A percentile compares a stretch with the other conserved stretches of the same genome.
Conservation (phyloP, 768 basidiomycete species). For the Suillus sp. region DNA sequence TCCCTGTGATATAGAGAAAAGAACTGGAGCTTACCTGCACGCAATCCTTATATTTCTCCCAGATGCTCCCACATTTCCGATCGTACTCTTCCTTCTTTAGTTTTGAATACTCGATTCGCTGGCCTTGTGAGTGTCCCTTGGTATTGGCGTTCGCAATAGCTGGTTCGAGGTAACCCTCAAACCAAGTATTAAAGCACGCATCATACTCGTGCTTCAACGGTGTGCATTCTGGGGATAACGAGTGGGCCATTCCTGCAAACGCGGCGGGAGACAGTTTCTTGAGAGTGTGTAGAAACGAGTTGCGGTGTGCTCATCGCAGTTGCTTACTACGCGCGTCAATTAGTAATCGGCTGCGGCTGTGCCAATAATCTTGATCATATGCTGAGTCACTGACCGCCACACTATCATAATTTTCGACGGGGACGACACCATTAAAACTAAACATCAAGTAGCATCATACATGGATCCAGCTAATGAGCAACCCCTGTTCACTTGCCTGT, state of each 20-base stretch:
- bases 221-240: conserved; percentile 83
- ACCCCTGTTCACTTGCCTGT: conserved; percentile 80
- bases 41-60: conserved; percentile 79
- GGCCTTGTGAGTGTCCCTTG: conserved; percentile 41
- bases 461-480: conserved; percentile 17
- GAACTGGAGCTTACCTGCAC: conserved; percentile 62
- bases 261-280: neutral
- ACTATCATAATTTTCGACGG: neutral
- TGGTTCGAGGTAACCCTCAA: conserved; percentile 94
- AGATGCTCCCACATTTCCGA: conserved; percentile 78
- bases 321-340: neutral
- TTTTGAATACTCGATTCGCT: conserved; percentile 64
- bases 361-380: neutral
- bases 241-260: conserved; percentile 62
- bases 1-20: neutral
- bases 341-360: conserved; percentile 1
- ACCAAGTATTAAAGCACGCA: conserved; percentile 96
- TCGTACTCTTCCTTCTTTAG: conserved; percentile 89
- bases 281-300: neutral
- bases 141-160: conserved; percentile 47
- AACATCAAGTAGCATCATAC: neutral
- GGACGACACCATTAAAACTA: neutral
- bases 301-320: neutral
- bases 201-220: conserved; percentile 89
- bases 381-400: neutral